Base-by-base conservation (phyloP, 352 stramenopile genomes). In the Phytopythium boreale region DNA sequence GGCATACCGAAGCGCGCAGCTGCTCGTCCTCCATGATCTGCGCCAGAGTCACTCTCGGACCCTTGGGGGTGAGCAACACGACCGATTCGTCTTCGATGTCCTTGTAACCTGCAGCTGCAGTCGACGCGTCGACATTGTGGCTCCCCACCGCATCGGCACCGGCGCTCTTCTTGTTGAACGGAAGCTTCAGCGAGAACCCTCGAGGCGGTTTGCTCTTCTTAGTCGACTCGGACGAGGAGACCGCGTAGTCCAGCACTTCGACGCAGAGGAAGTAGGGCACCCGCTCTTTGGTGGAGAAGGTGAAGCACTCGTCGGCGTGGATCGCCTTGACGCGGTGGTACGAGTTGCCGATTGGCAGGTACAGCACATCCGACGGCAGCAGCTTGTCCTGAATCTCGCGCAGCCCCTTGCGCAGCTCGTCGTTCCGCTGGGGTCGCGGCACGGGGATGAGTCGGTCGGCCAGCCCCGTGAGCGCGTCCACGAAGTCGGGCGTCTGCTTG, bases 181-280 rank as follows among this genome's bases (percentile, higher is more conserved):
- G 75, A 12, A 89, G 58, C 44, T 79, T 80, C 20, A 89, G 61
- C 11, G 67, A 80, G 57, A 87, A 84, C 7, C 76, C 69, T 5
- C 73, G 68, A 2, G 71, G 63, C 24, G 74, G 68, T 24, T 74
- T 70, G 22, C 59, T 74, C 64, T 70, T 75, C 59, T 59, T 65
- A 37, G 74, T 64, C 10, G 60, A 64, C 24, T 72, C 79, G 0
- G 69, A 68, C 10, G 41, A 63, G 1, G 67, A 15, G 11, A 70
- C 65, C 17, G 80, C 80, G 59, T 92, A 93, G 59, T 95, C 86
- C 43, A 95, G 68, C 9, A 95, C 87, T 50, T 95, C 87, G 2
- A 95, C 76, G 55, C 84, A 91, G 19, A 95, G 61, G 29, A 95
- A 89, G 55, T 90, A 95, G 14, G 87, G 87, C 41, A 93, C 87